Percentiles rank a stretch among this genome's conserved stretches.
Conservation (phyloP, 1,139 yeast species). For the Sugiyamaella pinicola region DNA sequence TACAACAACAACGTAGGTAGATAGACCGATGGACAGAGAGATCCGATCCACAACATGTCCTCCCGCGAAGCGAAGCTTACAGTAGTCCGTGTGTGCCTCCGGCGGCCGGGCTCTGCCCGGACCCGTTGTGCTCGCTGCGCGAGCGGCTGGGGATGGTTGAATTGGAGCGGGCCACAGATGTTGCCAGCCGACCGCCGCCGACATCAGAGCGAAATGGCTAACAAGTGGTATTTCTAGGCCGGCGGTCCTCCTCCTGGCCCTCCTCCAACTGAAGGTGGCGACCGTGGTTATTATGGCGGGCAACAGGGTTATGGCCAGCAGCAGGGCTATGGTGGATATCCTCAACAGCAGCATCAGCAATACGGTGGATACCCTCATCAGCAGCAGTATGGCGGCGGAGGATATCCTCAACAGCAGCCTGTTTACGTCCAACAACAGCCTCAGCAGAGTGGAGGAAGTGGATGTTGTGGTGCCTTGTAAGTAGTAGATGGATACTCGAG, state of each 20-base stretch:
- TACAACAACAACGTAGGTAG: slow-evolving; percentile 23
- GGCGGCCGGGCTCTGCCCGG: no score
- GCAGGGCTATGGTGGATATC: slow-evolving; percentile 19
- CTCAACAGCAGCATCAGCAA: slow-evolving; percentile 2
- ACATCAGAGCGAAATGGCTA: not conserved
- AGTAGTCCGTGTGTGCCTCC: no score
- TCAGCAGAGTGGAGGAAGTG: slow-evolving; percentile 29
- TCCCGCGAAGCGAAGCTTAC: no score
- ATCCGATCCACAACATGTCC: no score
- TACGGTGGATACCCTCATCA: not conserved
- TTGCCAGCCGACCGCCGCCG: no score
- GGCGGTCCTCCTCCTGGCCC: slow-evolving; percentile 8
- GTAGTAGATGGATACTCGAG: no score
- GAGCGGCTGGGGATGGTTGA: no score
- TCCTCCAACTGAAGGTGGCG: slow-evolving; percentile 23
- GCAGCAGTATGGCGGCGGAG: slow-evolving; percentile 26
- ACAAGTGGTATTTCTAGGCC: not conserved
- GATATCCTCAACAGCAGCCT: slow-evolving; percentile 40
- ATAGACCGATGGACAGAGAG: not conserved
- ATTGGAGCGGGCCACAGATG: no score
- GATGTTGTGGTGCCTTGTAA: slow-evolving; percentile 35
- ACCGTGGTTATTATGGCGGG: slow-evolving; percentile 30
- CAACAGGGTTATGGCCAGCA: slow-evolving; percentile 18
- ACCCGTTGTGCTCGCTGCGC: no score
- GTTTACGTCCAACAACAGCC: slow-evolving; percentile 38